phyloP scores from a whole-genome alignment of 371 early-diverging fungal species.

The Blakeslea trispora region DNA sequence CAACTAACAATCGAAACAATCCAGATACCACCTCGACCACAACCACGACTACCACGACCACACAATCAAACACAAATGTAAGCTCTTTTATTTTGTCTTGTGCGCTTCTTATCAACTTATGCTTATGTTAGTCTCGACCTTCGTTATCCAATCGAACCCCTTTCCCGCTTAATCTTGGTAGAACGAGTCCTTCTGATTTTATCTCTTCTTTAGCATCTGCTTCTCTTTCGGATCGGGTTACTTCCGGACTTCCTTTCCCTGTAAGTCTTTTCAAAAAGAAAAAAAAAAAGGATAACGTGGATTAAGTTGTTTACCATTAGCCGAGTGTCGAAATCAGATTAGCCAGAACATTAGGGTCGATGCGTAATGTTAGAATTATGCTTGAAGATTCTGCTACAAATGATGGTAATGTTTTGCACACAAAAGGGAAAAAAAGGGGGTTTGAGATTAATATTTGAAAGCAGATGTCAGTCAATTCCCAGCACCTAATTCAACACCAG shows the following conservation, averaged over 20 bases:
- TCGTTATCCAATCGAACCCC: constrained; percentile 11
- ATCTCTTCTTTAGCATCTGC: constrained; percentile 11
- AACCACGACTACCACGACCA: background rate
- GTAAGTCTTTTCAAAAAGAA: no score
- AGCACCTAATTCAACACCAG: constrained; percentile 18
- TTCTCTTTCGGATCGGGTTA: constrained; percentile 11
- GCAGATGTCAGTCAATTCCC: background rate
- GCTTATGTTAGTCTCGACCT: constrained; percentile 2
- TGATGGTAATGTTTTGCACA: constrained; percentile 11
- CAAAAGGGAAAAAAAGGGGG: background rate
- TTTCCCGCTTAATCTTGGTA: constrained; percentile 18
- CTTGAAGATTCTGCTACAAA: constrained; percentile 30
- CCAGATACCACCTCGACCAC: background rate
- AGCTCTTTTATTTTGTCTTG: background rate
- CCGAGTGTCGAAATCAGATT: constrained; percentile 49
- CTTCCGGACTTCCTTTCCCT: constrained; percentile 35
- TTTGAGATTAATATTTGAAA: no score
- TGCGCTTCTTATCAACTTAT: background rate
- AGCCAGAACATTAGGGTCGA: constrained; percentile 44
- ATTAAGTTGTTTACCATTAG: constrained; percentile 26
- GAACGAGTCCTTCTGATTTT: constrained; percentile 13
- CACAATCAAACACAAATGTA: background rate
- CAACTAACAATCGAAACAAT: background rate
- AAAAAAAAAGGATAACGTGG: no score
- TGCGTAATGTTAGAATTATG: constrained; percentile 47